Evolutionary conservation across 257 asterid genomes (phyloP), one percentile per base, ranked within the genome.

Genomic region (Salvia rosmarinus): DNA sequence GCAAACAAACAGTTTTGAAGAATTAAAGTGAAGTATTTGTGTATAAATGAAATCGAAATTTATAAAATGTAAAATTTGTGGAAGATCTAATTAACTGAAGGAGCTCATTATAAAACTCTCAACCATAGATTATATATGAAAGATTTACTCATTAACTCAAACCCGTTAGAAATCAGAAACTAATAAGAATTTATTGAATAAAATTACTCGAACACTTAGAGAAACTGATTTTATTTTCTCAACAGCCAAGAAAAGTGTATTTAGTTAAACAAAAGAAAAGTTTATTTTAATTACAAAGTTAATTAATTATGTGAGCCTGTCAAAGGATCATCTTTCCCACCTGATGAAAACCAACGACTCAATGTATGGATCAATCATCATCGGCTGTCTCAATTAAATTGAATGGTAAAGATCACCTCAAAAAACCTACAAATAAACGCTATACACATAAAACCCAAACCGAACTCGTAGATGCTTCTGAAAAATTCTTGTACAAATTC

Each of bases 381-480:
- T 59, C 21, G 66, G 62, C 42, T 71, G 81, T 44, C 78, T 12
- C 35, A 59, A 66, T 21, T 46, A 39, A 17, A 16, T 19, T 25
- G 66, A 37, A 51, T 14, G 25, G 28, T 21, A 2, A 13, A 76
- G 44, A 68, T 50, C 51, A 20, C 56, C 70, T 14, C 68, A 56
- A 42, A 43, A 73, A 73, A 77, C 79, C 84, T 76, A 76, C 65
- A 77, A 76, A 63, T 44, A 46, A 60, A 76, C n/a, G 7, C 37
- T 23, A 68, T 23, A 9, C 10, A 8, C 4, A 55, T 7, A 25
- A 11, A 4, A 23, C 21, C 46, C 6, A 14, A 6, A 54, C 64
- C 25, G 6, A 50, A 34, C 20, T 20, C 39, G 30, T 35, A 19
- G 34, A 57, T 55, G 21, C 16, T 28, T n/a, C n/a, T n/a, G n/a